Conservation (phyloP, 805 yeast genomes). For the Metschnikowia anglica region DNA sequence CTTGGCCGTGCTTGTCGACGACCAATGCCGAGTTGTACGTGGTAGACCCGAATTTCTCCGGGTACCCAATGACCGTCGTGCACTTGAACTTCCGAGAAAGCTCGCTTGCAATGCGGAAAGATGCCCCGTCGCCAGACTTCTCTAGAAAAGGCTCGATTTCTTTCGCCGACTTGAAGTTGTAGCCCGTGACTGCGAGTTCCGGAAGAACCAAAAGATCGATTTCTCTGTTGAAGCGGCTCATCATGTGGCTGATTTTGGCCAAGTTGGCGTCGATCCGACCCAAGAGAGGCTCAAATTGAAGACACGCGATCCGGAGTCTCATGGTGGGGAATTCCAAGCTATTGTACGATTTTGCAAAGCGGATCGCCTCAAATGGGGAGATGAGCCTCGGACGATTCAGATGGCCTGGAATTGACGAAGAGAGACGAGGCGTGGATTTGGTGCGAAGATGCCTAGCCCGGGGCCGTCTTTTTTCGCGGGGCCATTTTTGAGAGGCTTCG, state of each 20-base stretch:
- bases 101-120: slow-evolving; percentile 55
- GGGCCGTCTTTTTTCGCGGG: too few species aligned
- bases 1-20: slow-evolving; percentile 55
- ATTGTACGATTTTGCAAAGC: background rate
- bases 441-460: too few species aligned
- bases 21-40: slow-evolving; percentile 74
- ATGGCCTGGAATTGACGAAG: too few species aligned
- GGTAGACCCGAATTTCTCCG: slow-evolving; percentile 48
- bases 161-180: slow-evolving; percentile 51
- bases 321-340: slow-evolving; percentile 25
- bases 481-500: too few species aligned
- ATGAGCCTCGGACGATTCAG: too few species aligned
- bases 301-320: slow-evolving; percentile 57
- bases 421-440: too few species aligned
- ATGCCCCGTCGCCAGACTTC: slow-evolving; percentile 41
- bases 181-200: slow-evolving; percentile 83
- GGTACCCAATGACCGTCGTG: slow-evolving; percentile 78
- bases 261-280: slow-evolving; percentile 59
- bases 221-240: slow-evolving; percentile 28
- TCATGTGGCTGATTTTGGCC: slow-evolving; percentile 42
- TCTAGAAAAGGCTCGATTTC: slow-evolving; percentile 63
- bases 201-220: slow-evolving; percentile 78
- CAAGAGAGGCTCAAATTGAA: slow-evolving; percentile 66
- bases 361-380: too few species aligned
- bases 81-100: slow-evolving; percentile 53